phyloP scores from a whole-genome alignment of 768 basidiomycete genomes.

The Peribolospora kevripleyi region DNA sequence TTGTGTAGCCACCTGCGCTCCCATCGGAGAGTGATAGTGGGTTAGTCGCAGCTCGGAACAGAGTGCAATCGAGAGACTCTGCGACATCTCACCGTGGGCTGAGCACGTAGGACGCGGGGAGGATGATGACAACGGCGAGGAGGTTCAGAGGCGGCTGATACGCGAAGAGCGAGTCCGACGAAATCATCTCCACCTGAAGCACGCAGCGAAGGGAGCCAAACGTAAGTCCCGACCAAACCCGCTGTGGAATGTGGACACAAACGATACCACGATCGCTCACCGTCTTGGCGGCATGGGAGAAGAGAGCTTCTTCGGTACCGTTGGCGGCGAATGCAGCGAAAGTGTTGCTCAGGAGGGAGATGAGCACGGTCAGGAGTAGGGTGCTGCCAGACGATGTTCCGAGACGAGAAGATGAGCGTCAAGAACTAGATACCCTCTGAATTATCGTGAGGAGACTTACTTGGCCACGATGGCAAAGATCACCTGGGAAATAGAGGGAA shows the following conservation, averaged over 20 bases:
- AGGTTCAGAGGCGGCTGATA: slow-evolving; percentile 72
- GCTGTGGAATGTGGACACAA: too few relatives aligned
- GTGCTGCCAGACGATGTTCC: slow-evolving; percentile 32
- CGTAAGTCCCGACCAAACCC: slow-evolving; percentile 21
- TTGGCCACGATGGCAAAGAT: background rate
- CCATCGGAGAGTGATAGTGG: too few relatives aligned
- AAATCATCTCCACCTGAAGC: slow-evolving; percentile 45
- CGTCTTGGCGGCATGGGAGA: slow-evolving; percentile 8
- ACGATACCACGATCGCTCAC: too few relatives aligned
- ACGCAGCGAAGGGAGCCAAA: too few relatives aligned
- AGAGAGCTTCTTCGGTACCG: slow-evolving; percentile 24
- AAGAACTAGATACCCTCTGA: too few relatives aligned
- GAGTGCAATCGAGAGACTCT: too few relatives aligned
- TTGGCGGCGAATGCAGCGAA: slow-evolving; percentile 84
- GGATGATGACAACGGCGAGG: slow-evolving; percentile 58
- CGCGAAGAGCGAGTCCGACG: slow-evolving; percentile 14
- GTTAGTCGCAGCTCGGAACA: too few relatives aligned
- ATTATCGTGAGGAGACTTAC: too few relatives aligned
- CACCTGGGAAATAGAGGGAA: background rate
- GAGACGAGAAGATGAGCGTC: too few relatives aligned
- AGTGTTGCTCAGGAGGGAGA: slow-evolving; percentile 64
- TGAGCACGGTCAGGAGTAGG: slow-evolving; percentile 42
- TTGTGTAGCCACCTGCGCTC: too few relatives aligned
- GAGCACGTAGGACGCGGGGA: slow-evolving; percentile 61
- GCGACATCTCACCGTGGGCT: slow-evolving; percentile 37